Evolutionary conservation across 352 stramenopile genomes (phyloP), one percentile per base, ranked within the genome.

Genomic region (Pythium sp.): DNA sequence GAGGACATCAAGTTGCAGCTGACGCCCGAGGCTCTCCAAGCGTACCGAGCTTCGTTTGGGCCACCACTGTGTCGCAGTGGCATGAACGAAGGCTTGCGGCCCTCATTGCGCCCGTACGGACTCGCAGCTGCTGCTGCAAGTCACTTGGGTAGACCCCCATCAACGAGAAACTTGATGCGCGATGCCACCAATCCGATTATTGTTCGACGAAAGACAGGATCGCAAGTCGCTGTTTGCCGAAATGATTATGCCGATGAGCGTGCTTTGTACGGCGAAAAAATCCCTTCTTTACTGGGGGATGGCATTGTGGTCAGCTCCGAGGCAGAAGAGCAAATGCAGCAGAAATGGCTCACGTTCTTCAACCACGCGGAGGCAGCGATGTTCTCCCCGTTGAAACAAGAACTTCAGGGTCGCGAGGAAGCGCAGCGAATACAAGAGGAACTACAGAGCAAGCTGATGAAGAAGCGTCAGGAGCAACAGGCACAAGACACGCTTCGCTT

Each of bases 281-380:
- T 70, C 22, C 30, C 69, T 5, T 71, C 79, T 28, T 59, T 66
- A 24, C 56, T 89, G 5, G 80, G 76, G 5, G 82, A 82, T 36
- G 80, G 72, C 1, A 84, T 92, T n/a, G 75, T 67, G 2, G 78
- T 91, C 18, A 84, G 68, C 32, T n/a, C 64, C 0, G 82, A 92
- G 28, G 73, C 71, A 0, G 81, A 91, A 67, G 70, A 62, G 26
- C 46, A 69, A 4, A 84, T 86, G 77, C 72, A 86, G 34, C 72
- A 80, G 7, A 89, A 86, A 59, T 92, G 82, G 84, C 49, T 75
- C n/a, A 61, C 76, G 7, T 84, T 90, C 58, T 92, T 92, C 59
- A 67, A 62, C 8, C 69, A 81, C 14, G 81, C 82, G 0, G 84
- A 92, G 57, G 63, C 53, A 1, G 81, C 70, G 12, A 82, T 92